A percentile compares a stretch with the other conserved stretches of the same genome.
Conservation (phyloP, 805 yeast genomes). For the Pichia phayaonensis region DNA sequence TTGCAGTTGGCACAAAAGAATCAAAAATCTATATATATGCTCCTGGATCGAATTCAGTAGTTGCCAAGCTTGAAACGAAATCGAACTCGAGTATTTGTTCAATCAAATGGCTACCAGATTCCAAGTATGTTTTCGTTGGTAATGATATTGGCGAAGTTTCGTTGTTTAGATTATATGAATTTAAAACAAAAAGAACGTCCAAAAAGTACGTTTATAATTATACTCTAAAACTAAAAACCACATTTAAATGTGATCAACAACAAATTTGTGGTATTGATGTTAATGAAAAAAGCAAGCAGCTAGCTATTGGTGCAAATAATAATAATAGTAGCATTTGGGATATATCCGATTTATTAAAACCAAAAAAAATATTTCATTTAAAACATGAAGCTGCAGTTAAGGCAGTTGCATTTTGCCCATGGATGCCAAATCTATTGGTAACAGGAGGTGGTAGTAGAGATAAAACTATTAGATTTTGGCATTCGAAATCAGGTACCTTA, state of each 20-base stretch:
- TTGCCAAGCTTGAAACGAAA: constrained; percentile 17
- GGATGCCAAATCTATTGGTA: constrained; percentile 73
- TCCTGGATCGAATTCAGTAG: constrained; percentile 23
- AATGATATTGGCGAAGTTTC: constrained; percentile 56
- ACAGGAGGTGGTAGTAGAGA: constrained; percentile 91
- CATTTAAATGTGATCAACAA: constrained; percentile 43
- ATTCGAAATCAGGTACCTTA: constrained; percentile 68
- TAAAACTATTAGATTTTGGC: constrained; percentile 80
- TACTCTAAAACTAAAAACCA: constrained; percentile 14
- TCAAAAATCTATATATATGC: constrained; percentile 40
- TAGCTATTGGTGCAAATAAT: constrained; percentile 83
- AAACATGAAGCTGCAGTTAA: constrained; percentile 83
- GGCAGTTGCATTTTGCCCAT: constrained; percentile 86
- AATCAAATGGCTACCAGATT: constrained; percentile 49
- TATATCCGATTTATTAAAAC: constrained; percentile 33
- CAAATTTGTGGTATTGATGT: constrained; percentile 65
- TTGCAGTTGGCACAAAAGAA: constrained; percentile 50
- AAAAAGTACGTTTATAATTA: background rate
- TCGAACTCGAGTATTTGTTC: constrained; percentile 44
- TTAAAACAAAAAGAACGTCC: background rate
- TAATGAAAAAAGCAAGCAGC: constrained; percentile 41
- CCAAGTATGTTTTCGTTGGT: constrained; percentile 47
- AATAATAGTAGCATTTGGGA: constrained; percentile 77
- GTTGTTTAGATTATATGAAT: constrained; percentile 29
- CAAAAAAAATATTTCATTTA: constrained; percentile 40